Base-by-base conservation (phyloP, 768 basidiomycete genomes). In the Suillus occidentalis region DNA sequence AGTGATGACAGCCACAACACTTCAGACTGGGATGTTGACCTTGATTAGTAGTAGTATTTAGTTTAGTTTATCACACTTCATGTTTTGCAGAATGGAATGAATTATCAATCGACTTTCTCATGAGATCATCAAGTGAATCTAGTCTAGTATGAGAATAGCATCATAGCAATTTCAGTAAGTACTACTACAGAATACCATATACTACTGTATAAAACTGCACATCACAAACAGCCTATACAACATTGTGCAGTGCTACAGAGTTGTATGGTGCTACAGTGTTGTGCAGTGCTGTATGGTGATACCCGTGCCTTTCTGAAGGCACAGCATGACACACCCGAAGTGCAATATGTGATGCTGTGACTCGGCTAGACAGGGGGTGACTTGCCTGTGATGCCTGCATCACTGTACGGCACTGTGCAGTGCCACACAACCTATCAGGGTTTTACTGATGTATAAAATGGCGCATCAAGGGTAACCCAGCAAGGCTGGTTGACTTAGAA, bases 271-370 rank as follows among this genome's bases (percentile, higher is more conserved):
- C 42, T 43, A 43, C 42, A 43, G 42, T 43, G 42, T 43, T 43
- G 45, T 47, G 10, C 20, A 22, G 45, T n/a, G 2, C 45, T 47
- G n/a, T 47, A 12, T 47, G 45, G 45, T 47, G 45, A 47, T 47
- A 47, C 4, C 45, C 45, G 5, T 20, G 45, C n/a, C 4, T n/a
- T n/a, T n/a, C n/a, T n/a, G n/a, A n/a, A n/a, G n/a, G 37, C 12
- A 5, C 45, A 0, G 4, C 45, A 47, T 47, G 45, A 47, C 45
- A 47, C 45, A 47, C 22, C 45, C 1, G 4, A 47, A 47, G 42
- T 20, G 7, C 20, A 12, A 47, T 47, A 47, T 47, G 22, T 47
- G 0, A 62, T 76, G 81, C 4, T 68, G 63, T 0, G 80, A 77
- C 57, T 81, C 77, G 12, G 78, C 73, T 64, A 3, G 4, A 47